Base-by-base conservation (phyloP, 1,284 basidiomycete genomes). In the Naganishia cerealis region DNA sequence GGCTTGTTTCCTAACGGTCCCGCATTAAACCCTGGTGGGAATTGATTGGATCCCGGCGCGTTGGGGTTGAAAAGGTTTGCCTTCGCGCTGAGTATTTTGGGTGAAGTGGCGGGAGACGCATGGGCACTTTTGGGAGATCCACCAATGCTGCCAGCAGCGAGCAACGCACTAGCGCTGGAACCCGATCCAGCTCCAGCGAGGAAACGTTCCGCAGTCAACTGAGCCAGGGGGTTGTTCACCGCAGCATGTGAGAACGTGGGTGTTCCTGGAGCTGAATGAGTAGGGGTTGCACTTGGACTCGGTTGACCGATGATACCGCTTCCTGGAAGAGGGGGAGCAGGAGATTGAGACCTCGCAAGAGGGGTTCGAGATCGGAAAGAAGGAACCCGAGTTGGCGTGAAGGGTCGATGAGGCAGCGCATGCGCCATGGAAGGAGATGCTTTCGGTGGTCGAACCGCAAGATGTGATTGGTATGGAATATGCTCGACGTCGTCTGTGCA, bases 51-150 rank as follows among this genome's bases (percentile, higher is more conserved):
- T 90, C 85, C 90, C 90, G 91, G 58, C 90, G 75, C 80, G 91
- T 90, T 29, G 89, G 90, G 15, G 88, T 89, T 36, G 89, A 88
- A 0, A 89, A 89, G 70, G 90, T 88, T 16, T 85, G 86, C 42
- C 39, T 53, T 53, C n/a, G 61, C 50, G 26, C 65, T 89, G 81
- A 26, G 87, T 81, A 21, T 78, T 77, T 5, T 81, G 76, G 53
- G 88, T 78, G 0, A 54, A 26, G 61, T 63, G 6, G 61, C 61
- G 1, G 61, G 61, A 15, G 38, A 42, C 8, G 61, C 61, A 42
- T 63, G 61, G 3, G 61, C 50, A 29, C 50, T 54, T 26, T 63
- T 54, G 2, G 87, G 63, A 24, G 63, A 57, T 43, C 63, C 63
- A 36, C 54, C 54, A n/a, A 38, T 33, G n/a, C 54, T 57, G 21